Base-by-base conservation (phyloP, 352 stramenopile genomes). In the Phytophthora tentaculata region DNA sequence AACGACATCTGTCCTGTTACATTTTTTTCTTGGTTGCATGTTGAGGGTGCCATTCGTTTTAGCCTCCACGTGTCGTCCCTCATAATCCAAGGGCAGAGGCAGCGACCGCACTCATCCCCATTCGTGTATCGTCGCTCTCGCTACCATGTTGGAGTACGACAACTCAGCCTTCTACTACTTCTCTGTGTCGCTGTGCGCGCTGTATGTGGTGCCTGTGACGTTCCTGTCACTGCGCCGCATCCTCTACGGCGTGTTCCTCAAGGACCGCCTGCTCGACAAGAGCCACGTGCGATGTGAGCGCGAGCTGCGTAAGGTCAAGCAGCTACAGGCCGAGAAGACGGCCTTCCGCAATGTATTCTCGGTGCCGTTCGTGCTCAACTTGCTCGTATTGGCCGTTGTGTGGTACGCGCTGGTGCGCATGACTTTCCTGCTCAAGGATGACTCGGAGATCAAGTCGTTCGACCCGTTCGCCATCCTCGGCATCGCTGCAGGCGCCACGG, bases 81-180 rank as follows among this genome's bases (percentile, higher is more conserved):
- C 22, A 41, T 45, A 50, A 60, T 51, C 52, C n/a, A 45, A 61
- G 35, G 23, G 28, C 13, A 45, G n/a, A 55, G 26, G 35, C 45
- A 53, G 47, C 47, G 22, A n/a, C 19, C 24, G 20, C 10, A 45
- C 24, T 47, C 29, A 16, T 14, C 23, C 5, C 55, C 66, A 73
- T 65, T 75, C 61, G 57, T 53, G 29, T 48, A 56, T 71, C 56
- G 55, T 50, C 52, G 41, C n/a, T 41, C 47, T 44, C 10, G 35
- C 29, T 50, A 67, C 70, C 60, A 98, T 98, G 97, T 82, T 99
- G 56, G 96, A 99, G 79, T 99, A 99, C 88, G 98, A 99, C 85
- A 98, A 99, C 80, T 98, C 95, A 54, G 98, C 97, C 70, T 99
- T 99, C 86, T 99, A 99, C 84, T 99, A 99, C 87, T 99, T 99